Evolutionary conservation across 768 basidiomycete species (phyloP).

Genomic region (Boletellus emodensis): DNA sequence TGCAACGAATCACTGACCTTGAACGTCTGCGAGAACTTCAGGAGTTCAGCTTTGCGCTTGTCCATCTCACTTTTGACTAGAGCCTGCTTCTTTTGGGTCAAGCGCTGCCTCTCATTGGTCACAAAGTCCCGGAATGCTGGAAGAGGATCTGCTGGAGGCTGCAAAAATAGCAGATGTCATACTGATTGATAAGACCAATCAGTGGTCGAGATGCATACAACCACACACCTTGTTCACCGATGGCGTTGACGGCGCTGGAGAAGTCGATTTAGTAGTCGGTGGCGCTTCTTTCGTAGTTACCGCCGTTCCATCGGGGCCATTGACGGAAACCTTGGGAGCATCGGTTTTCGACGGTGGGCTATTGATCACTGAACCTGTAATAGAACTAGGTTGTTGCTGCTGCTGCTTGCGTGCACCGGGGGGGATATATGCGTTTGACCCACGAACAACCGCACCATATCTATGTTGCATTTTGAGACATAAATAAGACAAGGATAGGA

Average conservation of each 20-base stretch:
- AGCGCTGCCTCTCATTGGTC: constrained; percentile 81
- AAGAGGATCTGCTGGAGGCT: constrained; percentile 72
- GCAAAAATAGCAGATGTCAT: constrained; percentile 4
- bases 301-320: constrained; percentile 69
- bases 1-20: constrained; percentile 55
- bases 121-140: constrained; percentile 92
- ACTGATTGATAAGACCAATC: constrained; percentile 1
- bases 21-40: constrained; percentile 92
- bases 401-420: constrained; percentile 77
- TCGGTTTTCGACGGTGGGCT: constrained; percentile 37
- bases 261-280: constrained; percentile 57
- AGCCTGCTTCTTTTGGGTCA: constrained; percentile 88
- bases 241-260: constrained; percentile 50
- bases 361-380: constrained; percentile 29
- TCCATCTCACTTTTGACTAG: constrained; percentile 92
- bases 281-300: constrained; percentile 40
- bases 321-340: constrained; percentile 70
- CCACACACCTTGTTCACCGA: constrained; percentile 49
- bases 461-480: constrained; percentile 40
- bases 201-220: not conserved
- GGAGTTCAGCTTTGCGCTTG: constrained; percentile 86
- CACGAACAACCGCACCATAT: constrained; percentile 89
- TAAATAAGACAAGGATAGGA: constrained; percentile 8
- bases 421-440: constrained; percentile 88
- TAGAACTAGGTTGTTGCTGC: constrained; percentile 18